A percentile compares a stretch with the other conserved stretches of the same genome.
These are phyloP conservation scores for Phylloporus arenicola DNA, from an alignment of 768 basidiomycete genomes.

Conservation along the genomic window DNA sequence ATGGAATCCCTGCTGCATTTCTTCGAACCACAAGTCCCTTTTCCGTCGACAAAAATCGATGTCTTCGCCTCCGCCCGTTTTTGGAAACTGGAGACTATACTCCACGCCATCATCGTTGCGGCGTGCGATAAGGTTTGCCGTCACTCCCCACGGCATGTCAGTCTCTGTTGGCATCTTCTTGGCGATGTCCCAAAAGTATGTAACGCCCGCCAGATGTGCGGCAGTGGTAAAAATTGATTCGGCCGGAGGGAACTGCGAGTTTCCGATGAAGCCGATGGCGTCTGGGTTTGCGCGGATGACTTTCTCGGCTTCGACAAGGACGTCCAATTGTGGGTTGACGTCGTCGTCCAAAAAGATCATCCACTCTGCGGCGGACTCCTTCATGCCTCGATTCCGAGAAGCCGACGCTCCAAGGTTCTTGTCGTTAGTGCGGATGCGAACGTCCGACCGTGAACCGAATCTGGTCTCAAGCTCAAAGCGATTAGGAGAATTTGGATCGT, in stretches of 20 bases:
- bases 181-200: constrained; percentile 61
- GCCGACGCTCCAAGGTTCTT: constrained; percentile 48
- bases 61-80: constrained; percentile 62
- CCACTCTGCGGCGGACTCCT: constrained; percentile 54
- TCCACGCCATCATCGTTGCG: constrained; percentile 41
- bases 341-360: constrained; percentile 60
- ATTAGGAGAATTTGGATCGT: constrained; percentile 43
- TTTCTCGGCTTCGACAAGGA: constrained; percentile 44
- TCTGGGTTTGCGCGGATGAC: constrained; percentile 41
- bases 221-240: constrained; percentile 47
- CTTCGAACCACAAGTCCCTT: constrained; percentile 32
- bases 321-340: constrained; percentile 36
- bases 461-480: constrained; percentile 35
- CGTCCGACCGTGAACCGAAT: constrained; percentile 41
- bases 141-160: constrained; percentile 60
- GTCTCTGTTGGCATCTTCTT: constrained; percentile 34
- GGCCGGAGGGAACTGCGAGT: constrained; percentile 43
- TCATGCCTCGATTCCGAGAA: constrained; percentile 50
- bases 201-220: constrained; percentile 50
- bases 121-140: constrained; percentile 51
- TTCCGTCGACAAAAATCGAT: constrained; percentile 54
- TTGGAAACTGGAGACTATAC: constrained; percentile 48
- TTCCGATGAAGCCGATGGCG: constrained; percentile 54
- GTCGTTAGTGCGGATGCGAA: constrained; percentile 49
- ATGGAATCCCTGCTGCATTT: constrained; percentile 38